phyloP scores from a whole-genome alignment of 306 rosid genomes.

The Cucurbita argyrosperma region DNA sequence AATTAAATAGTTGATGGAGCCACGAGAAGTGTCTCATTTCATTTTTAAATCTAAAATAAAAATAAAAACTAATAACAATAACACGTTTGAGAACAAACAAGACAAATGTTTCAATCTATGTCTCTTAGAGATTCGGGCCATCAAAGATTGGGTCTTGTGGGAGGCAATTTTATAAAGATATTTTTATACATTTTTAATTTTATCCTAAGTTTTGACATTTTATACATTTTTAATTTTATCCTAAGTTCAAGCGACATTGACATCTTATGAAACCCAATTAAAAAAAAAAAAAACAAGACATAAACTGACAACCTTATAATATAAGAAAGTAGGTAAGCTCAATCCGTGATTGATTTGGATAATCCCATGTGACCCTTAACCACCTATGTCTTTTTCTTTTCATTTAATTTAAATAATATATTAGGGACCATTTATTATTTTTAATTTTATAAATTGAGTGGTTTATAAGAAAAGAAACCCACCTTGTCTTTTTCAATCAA shows the following conservation, averaged over 20 bases:
- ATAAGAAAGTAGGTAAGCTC: neutral
- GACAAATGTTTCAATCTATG: neutral
- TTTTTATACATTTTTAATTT: neutral
- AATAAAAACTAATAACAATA: too few relatives aligned
- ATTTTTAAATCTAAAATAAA: neutral
- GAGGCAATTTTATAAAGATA: neutral
- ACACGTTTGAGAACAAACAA: neutral
- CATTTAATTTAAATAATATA: neutral
- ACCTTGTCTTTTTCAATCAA: neutral
- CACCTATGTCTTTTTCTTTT: neutral
- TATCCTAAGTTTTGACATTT: neutral
- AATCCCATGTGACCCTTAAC: neutral
- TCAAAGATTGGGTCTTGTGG: neutral
- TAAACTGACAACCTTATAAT: neutral
- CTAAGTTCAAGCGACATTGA: neutral
- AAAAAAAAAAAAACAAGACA: neutral
- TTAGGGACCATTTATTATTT: neutral
- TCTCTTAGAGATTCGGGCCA: neutral
- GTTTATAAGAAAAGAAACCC: neutral
- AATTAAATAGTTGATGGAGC: neutral
- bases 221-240: neutral
- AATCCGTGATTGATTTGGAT: neutral
- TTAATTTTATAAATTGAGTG: neutral
- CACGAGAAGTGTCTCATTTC: neutral
- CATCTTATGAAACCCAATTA: neutral